Evolutionary conservation across 441 rosid species (phyloP).

Genomic region (Syzygium syzygioides): DNA sequence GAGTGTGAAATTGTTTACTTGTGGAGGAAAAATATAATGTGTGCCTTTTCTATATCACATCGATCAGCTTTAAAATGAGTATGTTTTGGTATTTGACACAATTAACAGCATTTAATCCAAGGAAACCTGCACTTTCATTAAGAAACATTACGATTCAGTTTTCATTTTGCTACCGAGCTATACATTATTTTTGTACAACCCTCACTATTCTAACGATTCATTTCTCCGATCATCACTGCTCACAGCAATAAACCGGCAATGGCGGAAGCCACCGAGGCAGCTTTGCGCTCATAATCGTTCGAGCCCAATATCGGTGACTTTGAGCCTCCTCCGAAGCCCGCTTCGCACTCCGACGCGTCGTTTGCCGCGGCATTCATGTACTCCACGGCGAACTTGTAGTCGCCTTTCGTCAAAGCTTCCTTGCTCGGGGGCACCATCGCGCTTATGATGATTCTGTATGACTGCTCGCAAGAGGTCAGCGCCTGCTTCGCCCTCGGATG

Average conservation of each 20-base stretch:
- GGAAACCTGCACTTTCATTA: neutral
- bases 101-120: neutral
- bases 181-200: neutral
- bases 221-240: neutral
- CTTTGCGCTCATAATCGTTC: neutral
- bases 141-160: neutral
- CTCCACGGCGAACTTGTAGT: conserved; percentile 15
- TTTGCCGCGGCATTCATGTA: conserved; percentile 6
- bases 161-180: neutral
- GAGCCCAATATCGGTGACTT: neutral
- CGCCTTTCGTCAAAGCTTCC: conserved; percentile 9
- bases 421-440: conserved; percentile 10
- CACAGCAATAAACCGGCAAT: neutral
- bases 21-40: neutral
- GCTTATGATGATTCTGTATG: conserved; percentile 10
- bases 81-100: neutral
- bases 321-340: neutral
- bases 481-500: neutral
- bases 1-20: neutral
- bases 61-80: neutral
- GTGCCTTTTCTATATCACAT: neutral
- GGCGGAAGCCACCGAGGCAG: neutral
- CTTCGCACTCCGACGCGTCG: conserved; percentile 13
- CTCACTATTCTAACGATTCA: neutral
- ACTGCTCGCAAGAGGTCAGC: conserved; percentile 7